Conservation (phyloP, 2,329 filamentous ascomycete genomes). For the Stenocarpella maydis region DNA sequence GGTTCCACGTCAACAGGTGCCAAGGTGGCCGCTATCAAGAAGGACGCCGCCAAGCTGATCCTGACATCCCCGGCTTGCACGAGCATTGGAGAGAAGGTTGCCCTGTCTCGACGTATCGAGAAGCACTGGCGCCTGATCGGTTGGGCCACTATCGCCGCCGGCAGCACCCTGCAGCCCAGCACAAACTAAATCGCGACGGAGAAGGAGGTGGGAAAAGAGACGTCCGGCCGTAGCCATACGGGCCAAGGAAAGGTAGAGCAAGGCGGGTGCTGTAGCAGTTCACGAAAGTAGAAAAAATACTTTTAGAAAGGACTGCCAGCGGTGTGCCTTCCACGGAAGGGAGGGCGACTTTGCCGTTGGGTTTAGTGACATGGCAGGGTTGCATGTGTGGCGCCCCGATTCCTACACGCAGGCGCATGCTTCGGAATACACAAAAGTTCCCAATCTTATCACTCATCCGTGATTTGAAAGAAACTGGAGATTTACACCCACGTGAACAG, state of each 20-base stretch:
- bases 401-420: no score
- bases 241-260: no score
- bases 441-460: constrained; percentile 1
- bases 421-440: constrained; percentile 33
- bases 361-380: constrained; percentile 8
- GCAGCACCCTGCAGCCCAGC: constrained; percentile 42
- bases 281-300: background rate
- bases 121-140: constrained; percentile 98
- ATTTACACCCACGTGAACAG: no score
- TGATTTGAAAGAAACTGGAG: background rate
- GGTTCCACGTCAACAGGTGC: constrained; percentile 96
- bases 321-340: background rate
- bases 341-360: background rate
- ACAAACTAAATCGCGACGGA: constrained; percentile 25
- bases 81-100: constrained; percentile 97
- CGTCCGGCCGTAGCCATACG: no score
- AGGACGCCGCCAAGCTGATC: constrained; percentile 94
- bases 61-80: constrained; percentile 96
- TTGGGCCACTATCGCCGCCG: constrained; percentile 80
- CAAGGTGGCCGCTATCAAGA: constrained; percentile 96
- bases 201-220: background rate
- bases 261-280: background rate
- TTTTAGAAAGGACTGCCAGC: background rate
- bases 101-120: constrained; percentile 93
- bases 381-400: no score